Conservation (phyloP, 1,284 basidiomycete species). For the Ustilago trichophora region DNA sequence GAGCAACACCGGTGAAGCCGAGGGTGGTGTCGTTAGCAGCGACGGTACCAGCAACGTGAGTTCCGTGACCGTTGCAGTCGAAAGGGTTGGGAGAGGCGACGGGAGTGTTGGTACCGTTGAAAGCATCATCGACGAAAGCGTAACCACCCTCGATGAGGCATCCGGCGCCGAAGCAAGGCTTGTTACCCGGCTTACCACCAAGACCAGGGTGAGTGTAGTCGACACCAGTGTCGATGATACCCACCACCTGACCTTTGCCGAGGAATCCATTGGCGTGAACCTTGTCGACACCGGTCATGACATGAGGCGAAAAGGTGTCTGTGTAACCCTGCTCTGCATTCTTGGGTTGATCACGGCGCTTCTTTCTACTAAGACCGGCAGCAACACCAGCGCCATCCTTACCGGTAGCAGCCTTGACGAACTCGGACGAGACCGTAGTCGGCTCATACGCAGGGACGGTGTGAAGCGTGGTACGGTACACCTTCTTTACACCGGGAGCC, state of each 20-base stretch:
- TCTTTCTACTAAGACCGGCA: constrained; percentile 12
- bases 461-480: constrained; percentile 42
- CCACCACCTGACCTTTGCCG: constrained; percentile 72
- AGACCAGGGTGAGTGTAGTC: constrained; percentile 75
- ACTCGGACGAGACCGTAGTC: constrained; percentile 26
- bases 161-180: constrained; percentile 49
- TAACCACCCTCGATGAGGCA: constrained; percentile 50
- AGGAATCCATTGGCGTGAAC: constrained; percentile 71
- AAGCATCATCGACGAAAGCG: constrained; percentile 64
- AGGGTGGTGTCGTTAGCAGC: constrained; percentile 70
- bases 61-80: constrained; percentile 68
- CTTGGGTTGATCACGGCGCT: constrained; percentile 34
- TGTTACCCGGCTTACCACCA: constrained; percentile 67
- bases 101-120: constrained; percentile 63
- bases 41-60: constrained; percentile 76
- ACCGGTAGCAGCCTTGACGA: constrained; percentile 44
- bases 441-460: constrained; percentile 44
- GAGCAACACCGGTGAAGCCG: constrained; percentile 56
- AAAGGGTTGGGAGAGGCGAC: constrained; percentile 67
- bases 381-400: constrained; percentile 16
- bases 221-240: constrained; percentile 70
- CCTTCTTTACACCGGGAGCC: constrained; percentile 43
- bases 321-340: constrained; percentile 27
- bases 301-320: constrained; percentile 52
- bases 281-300: constrained; percentile 69